phyloP scores from a whole-genome alignment of 2,329 filamentous ascomycete genomes.

The Ophiocordyceps camponoti-leonardi region DNA sequence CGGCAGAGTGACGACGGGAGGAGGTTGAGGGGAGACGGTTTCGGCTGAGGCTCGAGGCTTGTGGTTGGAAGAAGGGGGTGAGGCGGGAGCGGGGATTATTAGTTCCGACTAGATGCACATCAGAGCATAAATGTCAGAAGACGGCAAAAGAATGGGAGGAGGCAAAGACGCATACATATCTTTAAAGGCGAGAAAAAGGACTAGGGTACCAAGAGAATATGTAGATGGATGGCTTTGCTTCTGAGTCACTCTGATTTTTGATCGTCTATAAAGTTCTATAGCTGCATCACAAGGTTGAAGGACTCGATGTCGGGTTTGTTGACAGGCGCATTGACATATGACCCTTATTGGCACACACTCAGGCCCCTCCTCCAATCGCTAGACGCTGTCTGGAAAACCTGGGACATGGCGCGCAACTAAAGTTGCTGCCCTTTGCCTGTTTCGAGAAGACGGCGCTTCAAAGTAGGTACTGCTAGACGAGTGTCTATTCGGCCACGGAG shows the following conservation, averaged over 20 bases:
- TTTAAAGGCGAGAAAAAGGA: no score
- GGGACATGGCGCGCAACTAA: not conserved
- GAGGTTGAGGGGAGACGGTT: conserved; percentile 10
- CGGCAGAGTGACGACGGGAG: conserved; percentile 12
- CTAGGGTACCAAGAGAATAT: no score
- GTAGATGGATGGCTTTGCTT: no score
- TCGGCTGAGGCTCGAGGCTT: conserved; percentile 1
- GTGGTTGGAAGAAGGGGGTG: conserved; percentile 3
- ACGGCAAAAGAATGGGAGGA: no score
- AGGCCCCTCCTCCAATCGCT: not conserved
- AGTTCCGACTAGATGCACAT: not conserved
- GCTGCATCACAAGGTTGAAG: no score
- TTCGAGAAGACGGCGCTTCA: not conserved
- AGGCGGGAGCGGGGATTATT: not conserved
- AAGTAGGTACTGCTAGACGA: no score
- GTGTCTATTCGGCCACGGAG: no score
- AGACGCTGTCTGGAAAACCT: not conserved
- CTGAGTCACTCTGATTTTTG: no score
- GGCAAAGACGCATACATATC: not conserved
- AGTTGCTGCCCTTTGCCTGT: not conserved
- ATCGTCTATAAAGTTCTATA: no score
- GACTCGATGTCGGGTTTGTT: no score
- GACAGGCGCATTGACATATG: no score
- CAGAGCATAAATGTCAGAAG: no score
- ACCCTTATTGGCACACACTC: not conserved